Evolutionary conservation across 2,329 filamentous ascomycete species (phyloP), one percentile per base, ranked within the genome.

Genomic region (Aureobasidium sp.): DNA sequence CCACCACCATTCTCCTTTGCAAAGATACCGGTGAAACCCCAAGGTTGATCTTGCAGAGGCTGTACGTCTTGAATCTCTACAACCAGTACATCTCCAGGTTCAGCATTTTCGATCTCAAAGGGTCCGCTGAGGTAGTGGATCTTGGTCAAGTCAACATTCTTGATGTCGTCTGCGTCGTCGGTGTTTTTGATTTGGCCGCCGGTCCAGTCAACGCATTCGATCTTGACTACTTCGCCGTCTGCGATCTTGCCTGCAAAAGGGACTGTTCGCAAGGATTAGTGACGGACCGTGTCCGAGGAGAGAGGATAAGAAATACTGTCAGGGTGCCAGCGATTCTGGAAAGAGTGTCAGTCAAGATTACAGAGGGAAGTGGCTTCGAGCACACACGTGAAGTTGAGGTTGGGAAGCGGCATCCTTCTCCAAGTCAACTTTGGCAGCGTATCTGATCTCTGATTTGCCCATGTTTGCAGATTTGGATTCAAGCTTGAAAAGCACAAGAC

Each of bases 21-120:
- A 70, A 97, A 96, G 5, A 94, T 76, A 9, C 91, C 91, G 0
- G 89, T 93, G 73, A 96, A 96, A 0, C 92, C 92, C 92, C 92
- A 96, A 0, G 91, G 91, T 62, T 88, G 84, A 34, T 94, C 85
- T 65, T 93, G 81, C 66, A 96, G 86, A 0, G 92, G 92, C 76
- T 97, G 91, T 0, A 96, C 90, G 70, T 97, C 92, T 74, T 93
- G 91, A 66, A 96, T 96, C 73, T 96, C 91, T 8, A 96, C 89
- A 0, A 95, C 77, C 0, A 96, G 80, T 1, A 96, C 80, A 71
- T 96, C 92, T 0, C 92, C 92, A 0, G 91, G 91, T 73, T 92
- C 84, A 0, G 91, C 91, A 0, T 84, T 87, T 70, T 92, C 88
- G 62, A 97, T 83, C 60, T 96, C 89, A 67, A 96, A 96, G 0